Evolutionary conservation across 192 early-diverging fungal genomes (phyloP), one percentile per base, ranked within the genome.

Genomic region (Cetraspora pellucida): DNA sequence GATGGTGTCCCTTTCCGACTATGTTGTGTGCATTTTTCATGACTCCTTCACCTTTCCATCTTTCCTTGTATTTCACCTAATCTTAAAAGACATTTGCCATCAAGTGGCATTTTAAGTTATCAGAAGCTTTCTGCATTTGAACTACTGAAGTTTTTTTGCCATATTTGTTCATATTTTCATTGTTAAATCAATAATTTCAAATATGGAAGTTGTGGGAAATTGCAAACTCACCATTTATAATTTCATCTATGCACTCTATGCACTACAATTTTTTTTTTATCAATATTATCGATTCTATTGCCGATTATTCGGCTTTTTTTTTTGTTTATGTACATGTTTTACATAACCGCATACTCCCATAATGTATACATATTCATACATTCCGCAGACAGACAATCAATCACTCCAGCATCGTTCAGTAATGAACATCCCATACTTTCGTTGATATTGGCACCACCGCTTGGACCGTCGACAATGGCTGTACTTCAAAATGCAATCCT

Each of bases 181-280:
- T 54, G 50, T 54, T 30, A 23, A 19, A 46, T 54, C 37, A 37
- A 37, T 54, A 31, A 31, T 60, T 10, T 7, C 21, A 73, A 19
- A 57, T 54, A 46, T 72, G 70, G 70, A 54, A 52, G 70, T 72
- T 72, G 52, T 57, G 60, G 73, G 46, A 75, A 46, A 75, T 17
- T 75, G 57, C 45, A 66, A 45, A 76, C 61, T 76, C 74, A 66
- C 60, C 37, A 37, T 76, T 65, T 49, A 59, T 59, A 37, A 54
- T 72, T 76, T 76, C 49, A n/a, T 76, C 63, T 76, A 76, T 76
- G 74, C 74, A 76, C 74, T 76, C 74, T 76, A 76, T 76, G 74
- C 63, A 76, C 74, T 76, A 61, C 47, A 76, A 57, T 37, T 37
- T 72, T 72, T 37, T 74, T 44, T 44, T 73, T 73, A 43, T 73